phyloP scores from a whole-genome alignment of 225 moss, liverwort and hornwort species.

The Physcomitrium patens region DNA sequence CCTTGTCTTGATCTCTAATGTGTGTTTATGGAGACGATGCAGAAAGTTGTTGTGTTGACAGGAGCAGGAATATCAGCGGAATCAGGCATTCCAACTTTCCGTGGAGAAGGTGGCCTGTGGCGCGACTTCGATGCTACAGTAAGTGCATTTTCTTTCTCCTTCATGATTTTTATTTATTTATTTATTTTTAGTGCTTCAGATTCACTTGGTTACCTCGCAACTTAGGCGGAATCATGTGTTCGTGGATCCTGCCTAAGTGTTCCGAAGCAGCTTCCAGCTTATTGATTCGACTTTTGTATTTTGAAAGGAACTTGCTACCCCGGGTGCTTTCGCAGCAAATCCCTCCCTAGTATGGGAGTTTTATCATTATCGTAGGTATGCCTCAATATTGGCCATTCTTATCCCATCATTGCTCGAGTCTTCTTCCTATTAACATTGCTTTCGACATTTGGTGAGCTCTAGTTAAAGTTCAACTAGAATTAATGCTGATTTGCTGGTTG shows the following conservation, averaged over 20 bases:
- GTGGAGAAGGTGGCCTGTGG: slow-evolving; percentile 92
- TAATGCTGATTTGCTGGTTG: slow-evolving; percentile 8
- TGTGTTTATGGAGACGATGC: slow-evolving; percentile 28
- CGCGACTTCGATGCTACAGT: slow-evolving; percentile 85
- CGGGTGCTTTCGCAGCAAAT: slow-evolving; percentile 78
- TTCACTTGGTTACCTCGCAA: background rate
- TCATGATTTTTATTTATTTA: background rate
- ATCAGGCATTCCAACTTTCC: slow-evolving; percentile 94
- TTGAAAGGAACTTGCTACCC: slow-evolving; percentile 84
- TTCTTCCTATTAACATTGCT: background rate
- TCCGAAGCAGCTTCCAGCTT: slow-evolving; percentile 3
- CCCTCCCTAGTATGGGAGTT: slow-evolving; percentile 96
- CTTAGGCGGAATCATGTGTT: background rate
- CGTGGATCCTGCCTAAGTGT: slow-evolving; percentile 5
- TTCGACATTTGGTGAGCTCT: background rate
- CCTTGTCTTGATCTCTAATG: slow-evolving; percentile 10
- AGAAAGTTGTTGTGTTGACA: slow-evolving; percentile 87
- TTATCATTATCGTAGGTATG: slow-evolving; percentile 91
- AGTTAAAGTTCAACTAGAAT: background rate
- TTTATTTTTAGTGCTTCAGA: background rate
- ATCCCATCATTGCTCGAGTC: background rate
- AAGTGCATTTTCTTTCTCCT: background rate
- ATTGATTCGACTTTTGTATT: background rate
- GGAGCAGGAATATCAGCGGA: slow-evolving; percentile 95
- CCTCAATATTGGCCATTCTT: background rate